Evolutionary conservation across 1,284 basidiomycete species (phyloP), one percentile per base, ranked within the genome.

Genomic region (Tranzscheliella williamsii): DNA sequence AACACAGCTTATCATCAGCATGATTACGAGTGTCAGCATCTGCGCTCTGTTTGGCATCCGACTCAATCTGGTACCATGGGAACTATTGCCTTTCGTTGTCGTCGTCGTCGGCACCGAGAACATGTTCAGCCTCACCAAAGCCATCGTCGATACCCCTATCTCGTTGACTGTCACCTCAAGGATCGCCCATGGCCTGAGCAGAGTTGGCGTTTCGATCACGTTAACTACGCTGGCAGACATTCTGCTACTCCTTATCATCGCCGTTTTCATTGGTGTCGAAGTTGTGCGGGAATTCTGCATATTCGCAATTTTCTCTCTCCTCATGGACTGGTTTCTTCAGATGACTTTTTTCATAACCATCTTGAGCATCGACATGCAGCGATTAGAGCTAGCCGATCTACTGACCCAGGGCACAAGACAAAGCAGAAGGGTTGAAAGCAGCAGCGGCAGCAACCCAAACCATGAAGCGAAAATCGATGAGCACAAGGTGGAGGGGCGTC

Each of bases 81-180:
- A 82, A 73, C 80, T 95, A 29, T 82, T 97, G 43, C 92, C 93
- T 0, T 90, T 97, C 56, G 89, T 96, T 38, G 91, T 98, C 39
- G 85, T 93, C 15, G 93, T 97, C 64, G 89, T 96, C 16, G 94
- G 94, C 8, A 89, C 91, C 2, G 94, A 97, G 80, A 96, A 96
- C 73, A 97, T 97, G 93, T 90, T 91, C 76, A 88, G 87, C 68
- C 81, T 98, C 73, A 90, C 92, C 76, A 71, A 91, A 68, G 91
- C 91, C 0, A 90, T 98, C 29, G 86, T 89, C 18, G 88, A 85
- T 64, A 95, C 94, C 1, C 87, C 91, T 3, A 87, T 97, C 35
- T 86, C 88, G 1, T 82, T 95, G 24, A 86, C 92, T 1, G 92
- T 97, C 11, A 91, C 94, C 58, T 88, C 91, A 63, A 86, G 94